Percentiles rank a stretch among this genome's conserved stretches.
phyloP scores from a whole-genome alignment of 2,329 filamentous ascomycete species.

The Teratosphaeriaceae sp. region DNA sequence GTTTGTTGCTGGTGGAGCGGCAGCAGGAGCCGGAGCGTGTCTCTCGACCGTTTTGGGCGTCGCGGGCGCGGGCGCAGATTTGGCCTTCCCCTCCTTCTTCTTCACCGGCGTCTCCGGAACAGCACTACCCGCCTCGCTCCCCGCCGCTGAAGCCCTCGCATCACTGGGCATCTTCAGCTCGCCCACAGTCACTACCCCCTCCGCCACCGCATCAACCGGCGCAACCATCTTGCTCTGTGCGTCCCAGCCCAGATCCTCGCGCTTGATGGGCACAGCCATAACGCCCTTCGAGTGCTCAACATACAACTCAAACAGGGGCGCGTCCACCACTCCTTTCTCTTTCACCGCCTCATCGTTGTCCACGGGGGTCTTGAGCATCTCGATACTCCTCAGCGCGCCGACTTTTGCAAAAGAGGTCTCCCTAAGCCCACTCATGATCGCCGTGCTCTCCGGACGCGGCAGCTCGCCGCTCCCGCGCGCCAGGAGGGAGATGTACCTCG shows the following conservation, averaged over 20 bases:
- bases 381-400: constrained; percentile 80
- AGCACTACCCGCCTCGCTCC: constrained; percentile 13
- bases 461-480: constrained; percentile 63
- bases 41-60: constrained; percentile 14
- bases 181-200: constrained; percentile 66
- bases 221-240: constrained; percentile 81
- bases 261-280: constrained; percentile 79
- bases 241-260: constrained; percentile 86
- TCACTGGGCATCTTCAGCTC: constrained; percentile 49
- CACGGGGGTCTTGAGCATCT: constrained; percentile 69
- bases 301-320: constrained; percentile 85
- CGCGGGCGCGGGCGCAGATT: constrained; percentile 14
- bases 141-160: constrained; percentile 8
- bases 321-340: constrained; percentile 53
- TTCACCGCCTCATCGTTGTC: constrained; percentile 46
- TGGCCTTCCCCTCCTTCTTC: constrained; percentile 20
- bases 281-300: constrained; percentile 97
- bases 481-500: constrained; percentile 75
- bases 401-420: constrained; percentile 89
- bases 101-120: constrained; percentile 9
- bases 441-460: constrained; percentile 85
- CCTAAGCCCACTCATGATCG: constrained; percentile 92
- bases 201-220: constrained; percentile 67
- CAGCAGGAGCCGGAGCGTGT: constrained; percentile 11
- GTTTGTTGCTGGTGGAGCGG: constrained; percentile 15